A percentile compares a stretch with the other conserved stretches of the same genome.
phyloP scores from a whole-genome alignment of 176 grass and related monocot genomes.

The Microstegium vimineum region DNA sequence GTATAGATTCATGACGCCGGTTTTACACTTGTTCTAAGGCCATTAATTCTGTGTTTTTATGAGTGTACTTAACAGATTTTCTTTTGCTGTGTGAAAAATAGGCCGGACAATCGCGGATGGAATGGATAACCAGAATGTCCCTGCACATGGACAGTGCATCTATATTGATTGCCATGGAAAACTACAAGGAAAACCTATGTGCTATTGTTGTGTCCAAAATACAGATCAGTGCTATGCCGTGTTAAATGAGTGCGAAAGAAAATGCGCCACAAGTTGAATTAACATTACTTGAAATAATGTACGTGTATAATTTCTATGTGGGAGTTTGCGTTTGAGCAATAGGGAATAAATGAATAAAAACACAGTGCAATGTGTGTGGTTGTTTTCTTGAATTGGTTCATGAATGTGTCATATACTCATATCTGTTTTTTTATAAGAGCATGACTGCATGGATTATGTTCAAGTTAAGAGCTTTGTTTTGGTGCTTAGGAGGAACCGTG shows the following conservation, averaged over 20 bases:
- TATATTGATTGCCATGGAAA: not conserved
- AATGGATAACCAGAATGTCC: not conserved
- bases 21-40: not conserved
- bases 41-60: not conserved
- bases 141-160: not conserved
- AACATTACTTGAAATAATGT: not conserved
- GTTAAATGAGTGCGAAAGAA: not conserved
- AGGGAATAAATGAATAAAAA: not conserved
- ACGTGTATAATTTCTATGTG: not conserved
- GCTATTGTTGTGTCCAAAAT: not conserved
- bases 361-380: not conserved
- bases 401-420: not conserved
- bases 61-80: not conserved
- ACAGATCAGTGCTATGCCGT: fast-evolving
- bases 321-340: not conserved
- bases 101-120: not conserved
- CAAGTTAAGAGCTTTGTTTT: no score
- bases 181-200: fast-evolving
- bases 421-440: no score
- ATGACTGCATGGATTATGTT: no score
- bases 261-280: not conserved
- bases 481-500: no score
- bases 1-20: not conserved
- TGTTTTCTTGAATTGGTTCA: not conserved
- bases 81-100: not conserved